A percentile compares a stretch with the other conserved stretches of the same genome.
Conservation (phyloP, 1,139 yeast genomes). For the Eremothecium cymbalariae region DNA sequence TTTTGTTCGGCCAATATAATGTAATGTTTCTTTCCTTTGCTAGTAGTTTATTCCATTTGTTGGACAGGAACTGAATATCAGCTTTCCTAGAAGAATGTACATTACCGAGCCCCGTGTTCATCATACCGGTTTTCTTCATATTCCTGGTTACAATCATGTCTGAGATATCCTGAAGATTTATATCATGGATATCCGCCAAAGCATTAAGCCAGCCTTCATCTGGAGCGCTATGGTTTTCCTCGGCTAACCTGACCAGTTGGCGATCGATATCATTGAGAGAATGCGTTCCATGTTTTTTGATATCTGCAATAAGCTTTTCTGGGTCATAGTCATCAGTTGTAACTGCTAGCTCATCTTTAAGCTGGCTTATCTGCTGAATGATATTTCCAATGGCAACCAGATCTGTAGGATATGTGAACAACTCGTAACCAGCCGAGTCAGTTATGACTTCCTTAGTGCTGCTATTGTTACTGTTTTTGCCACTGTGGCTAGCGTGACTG, state of each 20-base stretch:
- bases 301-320: not conserved
- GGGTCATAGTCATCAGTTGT: not conserved
- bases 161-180: constrained; percentile 20
- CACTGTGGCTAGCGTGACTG: no score
- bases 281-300: not conserved
- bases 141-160: constrained; percentile 13
- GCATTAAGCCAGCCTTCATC: constrained; percentile 9
- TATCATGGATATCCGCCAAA: constrained; percentile 19
- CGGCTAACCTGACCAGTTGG: not conserved
- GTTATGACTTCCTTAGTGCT: no score
- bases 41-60: constrained; percentile 20
- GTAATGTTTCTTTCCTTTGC: constrained; percentile 17
- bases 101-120: constrained; percentile 12
- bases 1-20: constrained; percentile 24
- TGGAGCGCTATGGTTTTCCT: not conserved
- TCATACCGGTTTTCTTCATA: constrained; percentile 8
- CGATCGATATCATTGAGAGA: not conserved
- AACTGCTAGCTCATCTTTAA: not conserved
- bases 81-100: constrained; percentile 1
- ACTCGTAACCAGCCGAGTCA: not conserved
- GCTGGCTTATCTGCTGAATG: not conserved
- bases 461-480: no score
- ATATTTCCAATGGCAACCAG: not conserved
- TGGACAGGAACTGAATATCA: constrained; percentile 19
- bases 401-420: not conserved